These are phyloP conservation scores for Ogataea glucozyma DNA, from an alignment of 805 yeast species.

Conservation along the genomic window DNA sequence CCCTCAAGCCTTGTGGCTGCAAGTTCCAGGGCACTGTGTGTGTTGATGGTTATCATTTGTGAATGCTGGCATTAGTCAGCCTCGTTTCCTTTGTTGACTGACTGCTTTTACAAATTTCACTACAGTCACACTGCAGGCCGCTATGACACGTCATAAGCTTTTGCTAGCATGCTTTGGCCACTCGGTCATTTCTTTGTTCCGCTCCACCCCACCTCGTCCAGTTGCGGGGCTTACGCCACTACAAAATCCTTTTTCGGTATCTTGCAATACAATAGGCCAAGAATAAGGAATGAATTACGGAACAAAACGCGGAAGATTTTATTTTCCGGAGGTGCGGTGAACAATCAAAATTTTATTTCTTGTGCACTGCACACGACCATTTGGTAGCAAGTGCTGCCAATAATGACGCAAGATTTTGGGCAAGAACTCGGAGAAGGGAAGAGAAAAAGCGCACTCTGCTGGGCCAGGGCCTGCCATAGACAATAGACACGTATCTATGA, in stretches of 20 bases:
- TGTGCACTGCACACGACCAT: conserved; percentile 1
- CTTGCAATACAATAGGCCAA: conserved; percentile 1
- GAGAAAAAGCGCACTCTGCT: background rate
- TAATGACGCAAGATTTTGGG: conserved; percentile 3
- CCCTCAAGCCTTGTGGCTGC: too few species aligned
- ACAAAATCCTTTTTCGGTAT: background rate
- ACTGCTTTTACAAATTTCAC: too few species aligned
- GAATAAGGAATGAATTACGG: conserved; percentile 5
- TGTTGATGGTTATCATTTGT: background rate
- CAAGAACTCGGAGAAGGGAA: conserved; percentile 4
- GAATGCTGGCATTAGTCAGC: background rate
- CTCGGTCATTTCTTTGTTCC: too few species aligned
- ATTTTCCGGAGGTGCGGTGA: conserved; percentile 5
- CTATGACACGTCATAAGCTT: conserved; percentile 7
- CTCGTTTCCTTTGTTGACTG: background rate
- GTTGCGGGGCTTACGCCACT: conserved; percentile 6
- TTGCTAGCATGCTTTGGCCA: too few species aligned
- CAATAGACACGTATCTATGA: background rate
- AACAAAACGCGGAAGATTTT: conserved; percentile 7
- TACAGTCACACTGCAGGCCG: too few species aligned
- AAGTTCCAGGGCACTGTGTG: too few species aligned
- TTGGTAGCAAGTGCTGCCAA: background rate
- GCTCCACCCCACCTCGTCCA: conserved; percentile 2
- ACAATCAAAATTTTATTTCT: background rate
- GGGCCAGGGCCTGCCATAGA: background rate